These are phyloP conservation scores for Aschersonia sp. DNA, from an alignment of 2,329 filamentous ascomycete species.

Conservation along the genomic window DNA sequence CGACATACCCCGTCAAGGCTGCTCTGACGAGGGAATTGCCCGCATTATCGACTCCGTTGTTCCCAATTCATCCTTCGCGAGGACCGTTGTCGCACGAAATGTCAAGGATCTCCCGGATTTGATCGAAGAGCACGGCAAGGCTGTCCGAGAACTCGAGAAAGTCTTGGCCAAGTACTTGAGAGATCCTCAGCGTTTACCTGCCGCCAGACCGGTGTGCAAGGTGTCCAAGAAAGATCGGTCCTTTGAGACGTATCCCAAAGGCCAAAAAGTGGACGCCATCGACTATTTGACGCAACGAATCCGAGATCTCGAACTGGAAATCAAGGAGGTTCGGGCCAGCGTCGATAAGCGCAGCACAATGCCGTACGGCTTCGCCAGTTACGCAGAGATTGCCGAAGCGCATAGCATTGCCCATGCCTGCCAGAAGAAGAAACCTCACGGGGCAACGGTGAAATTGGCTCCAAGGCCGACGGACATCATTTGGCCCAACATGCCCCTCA, in stretches of 20 bases:
- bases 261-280: constrained; percentile 80
- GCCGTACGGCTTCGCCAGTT: constrained; percentile 89
- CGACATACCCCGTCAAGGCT: constrained; percentile 63
- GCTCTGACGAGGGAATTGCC: constrained; percentile 76
- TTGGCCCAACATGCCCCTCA: constrained; percentile 81
- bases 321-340: constrained; percentile 66
- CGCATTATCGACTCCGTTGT: constrained; percentile 69
- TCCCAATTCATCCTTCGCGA: constrained; percentile 63
- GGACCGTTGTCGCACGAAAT: constrained; percentile 76
- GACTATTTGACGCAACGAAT: constrained; percentile 84
- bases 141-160: constrained; percentile 69
- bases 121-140: constrained; percentile 68
- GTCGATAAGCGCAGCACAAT: constrained; percentile 82
- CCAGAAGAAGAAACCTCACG: constrained; percentile 66
- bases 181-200: constrained; percentile 66
- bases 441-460: constrained; percentile 63
- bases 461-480: constrained; percentile 85
- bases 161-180: constrained; percentile 82
- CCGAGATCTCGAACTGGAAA: constrained; percentile 63
- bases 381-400: constrained; percentile 73
- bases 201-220: constrained; percentile 61
- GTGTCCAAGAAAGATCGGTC: constrained; percentile 68
- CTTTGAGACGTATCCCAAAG: constrained; percentile 45
- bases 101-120: constrained; percentile 79
- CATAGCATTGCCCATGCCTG: constrained; percentile 75